Conservation (phyloP, 2,329 filamentous ascomycete species). For the Cadophora sp. region DNA sequence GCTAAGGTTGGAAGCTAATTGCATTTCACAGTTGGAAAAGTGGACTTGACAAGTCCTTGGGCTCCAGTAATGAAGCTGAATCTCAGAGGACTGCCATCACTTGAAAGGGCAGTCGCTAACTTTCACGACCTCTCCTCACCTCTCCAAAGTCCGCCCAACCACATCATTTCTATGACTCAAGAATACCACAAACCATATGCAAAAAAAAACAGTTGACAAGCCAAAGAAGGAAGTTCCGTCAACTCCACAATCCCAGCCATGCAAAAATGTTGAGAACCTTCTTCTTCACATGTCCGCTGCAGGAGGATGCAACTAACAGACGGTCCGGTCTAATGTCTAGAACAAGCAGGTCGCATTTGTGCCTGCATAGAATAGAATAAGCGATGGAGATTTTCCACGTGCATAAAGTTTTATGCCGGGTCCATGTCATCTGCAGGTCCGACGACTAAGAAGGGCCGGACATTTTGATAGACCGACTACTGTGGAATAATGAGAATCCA, state of each 20-base stretch:
- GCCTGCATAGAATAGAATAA: constrained; percentile 3
- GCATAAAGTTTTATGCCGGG: constrained; percentile 7
- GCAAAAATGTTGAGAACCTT: neutral
- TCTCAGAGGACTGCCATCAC: neutral
- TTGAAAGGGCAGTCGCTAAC: neutral
- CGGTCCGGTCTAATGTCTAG: neutral
- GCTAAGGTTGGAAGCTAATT: neutral
- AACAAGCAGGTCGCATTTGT: neutral
- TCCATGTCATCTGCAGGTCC: constrained; percentile 7
- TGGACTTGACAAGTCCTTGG: neutral
- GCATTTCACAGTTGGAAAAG: neutral
- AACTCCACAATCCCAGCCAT: neutral
- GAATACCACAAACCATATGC: neutral
- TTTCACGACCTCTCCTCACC: neutral
- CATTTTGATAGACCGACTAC: neutral
- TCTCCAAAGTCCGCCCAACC: neutral
- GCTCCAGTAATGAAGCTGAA: neutral
- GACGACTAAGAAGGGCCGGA: neutral
- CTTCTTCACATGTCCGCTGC: neutral
- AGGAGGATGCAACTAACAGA: neutral
- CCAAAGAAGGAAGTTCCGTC: neutral
- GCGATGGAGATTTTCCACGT: constrained; percentile 2
- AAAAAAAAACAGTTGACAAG: neutral
- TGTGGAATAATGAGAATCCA: neutral
- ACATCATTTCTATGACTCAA: neutral